Evolutionary conservation across 2,329 filamentous ascomycete species (phyloP).

Genomic region (Alternaria brassicae): DNA sequence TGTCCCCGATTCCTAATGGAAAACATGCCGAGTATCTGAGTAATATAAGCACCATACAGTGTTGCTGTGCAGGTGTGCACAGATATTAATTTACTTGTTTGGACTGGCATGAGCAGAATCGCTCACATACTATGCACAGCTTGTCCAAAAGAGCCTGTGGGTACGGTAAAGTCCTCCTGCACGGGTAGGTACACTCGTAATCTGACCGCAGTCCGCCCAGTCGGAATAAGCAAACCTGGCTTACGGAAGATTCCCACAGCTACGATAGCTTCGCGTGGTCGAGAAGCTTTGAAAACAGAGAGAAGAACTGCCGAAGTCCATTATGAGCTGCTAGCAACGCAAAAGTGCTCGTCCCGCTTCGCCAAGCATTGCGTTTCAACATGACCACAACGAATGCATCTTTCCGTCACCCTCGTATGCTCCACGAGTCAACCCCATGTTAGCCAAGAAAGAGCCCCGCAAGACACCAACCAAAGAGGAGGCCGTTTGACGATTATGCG

Average conservation of each 20-base stretch:
- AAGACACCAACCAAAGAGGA: constrained; percentile 26
- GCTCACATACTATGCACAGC: neutral
- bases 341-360: constrained; percentile 15
- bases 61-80: neutral
- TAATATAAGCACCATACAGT: neutral
- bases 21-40: neutral
- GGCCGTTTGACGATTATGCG: constrained; percentile 28
- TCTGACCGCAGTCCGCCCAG: constrained; percentile 4
- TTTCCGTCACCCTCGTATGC: constrained; percentile 26
- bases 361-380: constrained; percentile 30
- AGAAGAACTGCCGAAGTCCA: constrained; percentile 21
- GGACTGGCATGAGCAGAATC: constrained; percentile 8
- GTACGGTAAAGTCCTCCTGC: constrained; percentile 17
- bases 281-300: neutral
- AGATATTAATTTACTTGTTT: neutral
- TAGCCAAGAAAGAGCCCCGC: constrained; percentile 45
- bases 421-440: constrained; percentile 30
- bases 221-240: neutral
- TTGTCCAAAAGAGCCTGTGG: constrained; percentile 15
- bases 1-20: neutral
- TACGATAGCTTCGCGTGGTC: neutral
- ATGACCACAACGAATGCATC: constrained; percentile 24
- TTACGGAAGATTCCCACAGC: neutral
- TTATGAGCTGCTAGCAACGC: constrained; percentile 10
- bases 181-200: constrained; percentile 6